Evolutionary conservation across 2,329 filamentous ascomycete genomes (phyloP), one percentile per base, ranked within the genome.

Genomic region (Fusarium napiforme): DNA sequence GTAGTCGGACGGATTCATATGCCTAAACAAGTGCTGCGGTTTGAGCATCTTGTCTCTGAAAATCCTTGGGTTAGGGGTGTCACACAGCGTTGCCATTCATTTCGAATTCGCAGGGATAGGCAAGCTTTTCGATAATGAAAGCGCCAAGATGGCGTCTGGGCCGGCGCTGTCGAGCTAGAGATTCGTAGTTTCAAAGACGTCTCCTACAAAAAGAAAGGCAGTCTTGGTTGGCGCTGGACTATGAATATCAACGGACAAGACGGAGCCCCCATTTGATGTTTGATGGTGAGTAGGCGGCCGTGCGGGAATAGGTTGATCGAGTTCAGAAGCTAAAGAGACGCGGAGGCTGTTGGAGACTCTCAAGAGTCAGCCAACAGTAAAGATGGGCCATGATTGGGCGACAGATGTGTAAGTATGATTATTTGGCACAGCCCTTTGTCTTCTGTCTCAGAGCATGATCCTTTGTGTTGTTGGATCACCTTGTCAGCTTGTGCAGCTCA

Each of bases 351-450:
- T 50, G 53, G 53, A 60, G 45, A 52, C 45, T 52, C 21, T 39
- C 23, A 75, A 75, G 55, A 69, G 64, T 65, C 71, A 67, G 63
- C 61, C 63, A 75, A 56, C 56, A 52, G 53, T 42, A 21, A 57
- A 30, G 50, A 40, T 32, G 26, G 43, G 34, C 21, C 47, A 26
- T n/a, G 60, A 74, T 77, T 77, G 72, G 67, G 34, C 26, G 30
- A 60, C 34, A 61, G 59, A 50, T 42, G 60, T 49, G 58, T 66
- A 61, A 45, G 61, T 63, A 66, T 60, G 71, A 67, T 66, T 56
- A 66, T 73, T 70, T 76, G 62, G 75, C 71, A 76, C 72, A 72
- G 59, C 74, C 67, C 40, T 75, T 76, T 50, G 59, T 59, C 56
- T 63, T 42, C 36, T 67, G 61, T 71, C 61, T 66, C 66, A 52